Percentiles rank a stretch among this genome's conserved stretches.
These are phyloP conservation scores for Globisporangium middletonii DNA, from an alignment of 352 stramenopile genomes.

Conservation along the genomic window DNA sequence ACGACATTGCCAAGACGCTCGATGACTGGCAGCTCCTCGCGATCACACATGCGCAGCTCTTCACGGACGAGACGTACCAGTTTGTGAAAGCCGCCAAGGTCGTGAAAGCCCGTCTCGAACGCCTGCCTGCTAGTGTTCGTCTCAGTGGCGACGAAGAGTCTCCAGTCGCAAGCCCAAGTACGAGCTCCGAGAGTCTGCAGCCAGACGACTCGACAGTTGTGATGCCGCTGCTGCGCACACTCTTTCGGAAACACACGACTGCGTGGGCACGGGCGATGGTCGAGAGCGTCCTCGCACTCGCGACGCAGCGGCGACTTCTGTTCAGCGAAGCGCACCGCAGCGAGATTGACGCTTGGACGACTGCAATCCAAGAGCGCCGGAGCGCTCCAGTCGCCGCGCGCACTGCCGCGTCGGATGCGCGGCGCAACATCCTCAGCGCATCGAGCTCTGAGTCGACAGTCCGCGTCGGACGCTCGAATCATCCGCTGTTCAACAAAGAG, in stretches of 20 bases:
- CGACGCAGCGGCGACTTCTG: slow-evolving; percentile 42
- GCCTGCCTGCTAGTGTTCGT: slow-evolving; percentile 5
- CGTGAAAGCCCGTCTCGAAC: slow-evolving; percentile 47
- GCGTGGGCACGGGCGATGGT: slow-evolving; percentile 59
- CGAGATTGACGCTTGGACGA: slow-evolving; percentile 68
- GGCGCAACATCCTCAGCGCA: slow-evolving; percentile 54
- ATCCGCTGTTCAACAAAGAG: slow-evolving; percentile 75
- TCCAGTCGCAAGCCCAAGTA: not conserved
- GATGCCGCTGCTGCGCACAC: slow-evolving; percentile 58
- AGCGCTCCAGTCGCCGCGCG: slow-evolving; percentile 24
- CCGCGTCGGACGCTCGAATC: slow-evolving; percentile 59
- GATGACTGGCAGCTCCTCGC: slow-evolving; percentile 50
- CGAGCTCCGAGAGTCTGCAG: slow-evolving; percentile 7
- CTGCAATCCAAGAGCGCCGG: slow-evolving; percentile 43
- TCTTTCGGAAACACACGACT: slow-evolving; percentile 42
- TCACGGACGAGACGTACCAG: slow-evolving; percentile 79
- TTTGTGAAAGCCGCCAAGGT: slow-evolving; percentile 67
- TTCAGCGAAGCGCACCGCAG: slow-evolving; percentile 42
- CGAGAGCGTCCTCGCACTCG: slow-evolving; percentile 45
- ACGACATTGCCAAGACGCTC: slow-evolving; percentile 9
- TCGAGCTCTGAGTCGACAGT: slow-evolving; percentile 41
- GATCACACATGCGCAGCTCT: slow-evolving; percentile 58
- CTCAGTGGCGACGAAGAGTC: slow-evolving; percentile 4
- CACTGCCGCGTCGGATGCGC: slow-evolving; percentile 43
- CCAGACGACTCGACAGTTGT: slow-evolving; percentile 14